phyloP scores from a whole-genome alignment of 2,329 filamentous ascomycete genomes.

The Penicillium sp. region DNA sequence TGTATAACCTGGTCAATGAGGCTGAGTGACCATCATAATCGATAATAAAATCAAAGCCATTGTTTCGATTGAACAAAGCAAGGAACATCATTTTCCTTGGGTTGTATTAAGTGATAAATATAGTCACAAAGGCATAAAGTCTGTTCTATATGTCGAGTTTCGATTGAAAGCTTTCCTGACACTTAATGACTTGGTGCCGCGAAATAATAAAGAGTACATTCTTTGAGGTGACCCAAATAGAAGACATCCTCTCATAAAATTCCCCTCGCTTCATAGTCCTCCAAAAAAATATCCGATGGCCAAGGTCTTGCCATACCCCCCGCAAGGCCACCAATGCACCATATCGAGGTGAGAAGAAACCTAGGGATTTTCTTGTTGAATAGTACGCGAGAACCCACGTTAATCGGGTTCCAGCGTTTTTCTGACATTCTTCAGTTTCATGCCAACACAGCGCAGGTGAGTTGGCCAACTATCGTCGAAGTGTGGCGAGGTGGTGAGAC shows the following conservation, averaged over 20 bases:
- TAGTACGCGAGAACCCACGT: not conserved
- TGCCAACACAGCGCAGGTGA: not conserved
- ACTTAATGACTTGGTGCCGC: not conserved
- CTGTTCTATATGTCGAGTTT: not conserved
- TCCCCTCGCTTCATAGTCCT: not conserved
- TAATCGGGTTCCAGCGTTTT: not conserved
- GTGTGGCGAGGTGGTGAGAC: not conserved
- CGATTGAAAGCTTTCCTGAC: not conserved
- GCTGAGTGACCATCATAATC: not conserved
- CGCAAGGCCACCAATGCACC: not conserved
- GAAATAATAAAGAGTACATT: not conserved
- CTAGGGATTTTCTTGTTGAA: not conserved
- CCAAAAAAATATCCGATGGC: not conserved
- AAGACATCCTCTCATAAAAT: not conserved
- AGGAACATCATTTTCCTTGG: not conserved
- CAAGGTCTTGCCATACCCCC: not conserved
- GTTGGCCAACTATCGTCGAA: not conserved
- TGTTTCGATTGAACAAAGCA: not conserved
- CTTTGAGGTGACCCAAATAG: not conserved
- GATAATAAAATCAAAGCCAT: too few relatives aligned
- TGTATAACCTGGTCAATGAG: not conserved
- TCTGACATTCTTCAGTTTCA: not conserved
- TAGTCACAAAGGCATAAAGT: not conserved
- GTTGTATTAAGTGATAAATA: not conserved
- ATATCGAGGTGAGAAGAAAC: not conserved